These are phyloP conservation scores for Colletotrichum sp. DNA, from an alignment of 2,329 filamentous ascomycete species.

Conservation along the genomic window DNA sequence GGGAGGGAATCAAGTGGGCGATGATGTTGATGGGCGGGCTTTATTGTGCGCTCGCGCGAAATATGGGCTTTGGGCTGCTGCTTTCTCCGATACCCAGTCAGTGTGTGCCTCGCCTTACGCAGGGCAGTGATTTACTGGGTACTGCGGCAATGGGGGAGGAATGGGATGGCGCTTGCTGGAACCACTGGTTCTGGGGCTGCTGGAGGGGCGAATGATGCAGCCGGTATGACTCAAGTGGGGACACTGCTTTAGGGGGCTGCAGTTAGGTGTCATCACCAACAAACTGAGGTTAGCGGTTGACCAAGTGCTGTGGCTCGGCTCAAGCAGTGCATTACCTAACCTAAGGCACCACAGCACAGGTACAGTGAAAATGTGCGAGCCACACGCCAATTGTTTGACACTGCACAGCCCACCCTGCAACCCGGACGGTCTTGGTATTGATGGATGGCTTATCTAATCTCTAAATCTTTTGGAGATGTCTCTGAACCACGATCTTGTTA, in stretches of 20 bases:
- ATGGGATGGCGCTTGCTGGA: not conserved
- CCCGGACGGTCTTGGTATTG: not conserved
- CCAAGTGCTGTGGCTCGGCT: conserved; percentile 2
- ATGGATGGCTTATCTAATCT: not conserved
- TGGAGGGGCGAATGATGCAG: conserved; percentile 14
- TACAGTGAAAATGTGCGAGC: not conserved
- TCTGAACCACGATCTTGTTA: not conserved
- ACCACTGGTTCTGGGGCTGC: not conserved
- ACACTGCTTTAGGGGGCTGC: not conserved
- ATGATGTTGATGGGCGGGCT: conserved; percentile 10
- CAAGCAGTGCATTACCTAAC: not conserved
- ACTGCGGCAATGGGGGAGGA: not conserved
- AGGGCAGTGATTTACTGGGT: not conserved
- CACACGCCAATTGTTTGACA: not conserved
- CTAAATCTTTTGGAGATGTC: not conserved
- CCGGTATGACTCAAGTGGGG: conserved; percentile 18
- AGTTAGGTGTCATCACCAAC: not conserved
- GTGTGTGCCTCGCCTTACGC: not conserved
- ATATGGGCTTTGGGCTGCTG: conserved; percentile 3
- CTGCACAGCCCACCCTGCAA: not conserved
- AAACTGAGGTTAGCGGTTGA: not conserved
- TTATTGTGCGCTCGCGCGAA: conserved; percentile 18
- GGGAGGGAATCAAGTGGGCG: not conserved
- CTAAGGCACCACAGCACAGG: not conserved
- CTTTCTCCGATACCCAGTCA: not conserved